Percentiles rank a stretch among this genome's conserved stretches.
These are phyloP conservation scores for Lipomyces sp. DNA, from an alignment of 805 yeast species.

Conservation along the genomic window DNA sequence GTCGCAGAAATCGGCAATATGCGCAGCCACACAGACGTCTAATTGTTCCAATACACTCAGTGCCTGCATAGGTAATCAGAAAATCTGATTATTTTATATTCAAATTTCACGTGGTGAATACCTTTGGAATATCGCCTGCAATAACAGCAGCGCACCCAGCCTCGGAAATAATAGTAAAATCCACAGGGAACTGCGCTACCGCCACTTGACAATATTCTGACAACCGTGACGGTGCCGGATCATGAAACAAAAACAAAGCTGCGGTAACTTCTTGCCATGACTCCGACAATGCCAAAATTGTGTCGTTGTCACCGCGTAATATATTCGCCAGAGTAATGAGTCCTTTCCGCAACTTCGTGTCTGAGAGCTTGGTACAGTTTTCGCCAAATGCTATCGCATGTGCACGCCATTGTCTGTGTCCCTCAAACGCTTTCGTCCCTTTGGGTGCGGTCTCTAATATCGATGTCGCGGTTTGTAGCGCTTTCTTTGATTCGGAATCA, in stretches of 20 bases:
- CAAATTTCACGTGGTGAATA: conserved; percentile 23
- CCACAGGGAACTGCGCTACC: conserved; percentile 38
- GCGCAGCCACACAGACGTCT: conserved; percentile 43
- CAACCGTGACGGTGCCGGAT: conserved; percentile 42
- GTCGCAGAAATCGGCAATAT: conserved; percentile 42
- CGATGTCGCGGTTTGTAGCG: conserved; percentile 28
- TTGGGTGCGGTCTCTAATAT: conserved; percentile 41
- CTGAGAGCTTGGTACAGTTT: conserved; percentile 33
- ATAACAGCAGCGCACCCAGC: conserved; percentile 42
- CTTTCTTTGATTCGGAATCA: conserved; percentile 34
- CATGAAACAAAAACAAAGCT: conserved; percentile 42
- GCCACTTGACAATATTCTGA: conserved; percentile 41
- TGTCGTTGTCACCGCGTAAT: conserved; percentile 42
- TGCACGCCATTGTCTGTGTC: conserved; percentile 42
- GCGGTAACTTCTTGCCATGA: conserved; percentile 46
- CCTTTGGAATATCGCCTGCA: conserved; percentile 40
- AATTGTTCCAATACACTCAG: conserved; percentile 37
- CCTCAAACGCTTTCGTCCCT: conserved; percentile 25
- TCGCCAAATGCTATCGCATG: conserved; percentile 38
- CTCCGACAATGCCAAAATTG: conserved; percentile 38
- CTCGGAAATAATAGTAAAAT: conserved; percentile 41
- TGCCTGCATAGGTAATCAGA: background rate
- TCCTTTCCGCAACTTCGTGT: conserved; percentile 32
- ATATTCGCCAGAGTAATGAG: conserved; percentile 40
- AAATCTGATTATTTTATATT: background rate